Percentiles rank a stretch among this genome's conserved stretches.
Evolutionary conservation across 208 protist species (phyloP).

Genomic region (Leishmania aethiopica): DNA sequence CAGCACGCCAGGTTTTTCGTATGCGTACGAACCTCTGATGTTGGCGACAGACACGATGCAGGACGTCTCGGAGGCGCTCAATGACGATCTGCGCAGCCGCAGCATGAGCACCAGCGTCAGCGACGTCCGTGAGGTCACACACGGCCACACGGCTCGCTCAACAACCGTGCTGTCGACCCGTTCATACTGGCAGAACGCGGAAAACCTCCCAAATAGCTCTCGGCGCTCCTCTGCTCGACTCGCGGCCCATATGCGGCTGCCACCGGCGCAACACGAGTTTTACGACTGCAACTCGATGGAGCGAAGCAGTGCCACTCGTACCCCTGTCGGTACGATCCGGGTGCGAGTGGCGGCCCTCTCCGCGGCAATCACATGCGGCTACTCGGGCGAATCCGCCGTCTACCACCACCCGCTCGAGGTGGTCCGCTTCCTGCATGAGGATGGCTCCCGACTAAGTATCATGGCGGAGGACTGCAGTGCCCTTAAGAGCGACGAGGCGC

Average conservation of each 20-base stretch:
- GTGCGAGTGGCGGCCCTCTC: constrained; percentile 42
- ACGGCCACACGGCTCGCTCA: background rate
- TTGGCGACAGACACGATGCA: background rate
- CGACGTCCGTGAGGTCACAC: background rate
- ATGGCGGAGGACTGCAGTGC: constrained; percentile 46
- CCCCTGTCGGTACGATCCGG: constrained; percentile 6
- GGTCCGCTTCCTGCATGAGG: constrained; percentile 52
- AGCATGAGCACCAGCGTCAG: background rate
- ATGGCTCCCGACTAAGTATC: constrained; percentile 53
- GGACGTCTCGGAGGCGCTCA: background rate
- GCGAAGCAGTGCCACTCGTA: background rate
- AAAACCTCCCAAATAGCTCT: background rate
- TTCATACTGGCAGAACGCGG: too few relatives aligned
- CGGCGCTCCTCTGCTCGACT: background rate
- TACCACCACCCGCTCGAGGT: constrained; percentile 54
- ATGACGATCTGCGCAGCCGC: background rate
- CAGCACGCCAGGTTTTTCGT: background rate
- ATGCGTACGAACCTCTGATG: constrained; percentile 3
- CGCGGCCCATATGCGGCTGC: background rate
- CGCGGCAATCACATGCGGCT: constrained; percentile 29
- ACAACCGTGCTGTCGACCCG: background rate
- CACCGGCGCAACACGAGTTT: background rate
- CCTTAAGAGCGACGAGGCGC: constrained; percentile 6
- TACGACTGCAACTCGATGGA: background rate
- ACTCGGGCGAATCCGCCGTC: constrained; percentile 26